Evolutionary conservation across 768 basidiomycete genomes (phyloP).

Genomic region (Suillus ampliporus): DNA sequence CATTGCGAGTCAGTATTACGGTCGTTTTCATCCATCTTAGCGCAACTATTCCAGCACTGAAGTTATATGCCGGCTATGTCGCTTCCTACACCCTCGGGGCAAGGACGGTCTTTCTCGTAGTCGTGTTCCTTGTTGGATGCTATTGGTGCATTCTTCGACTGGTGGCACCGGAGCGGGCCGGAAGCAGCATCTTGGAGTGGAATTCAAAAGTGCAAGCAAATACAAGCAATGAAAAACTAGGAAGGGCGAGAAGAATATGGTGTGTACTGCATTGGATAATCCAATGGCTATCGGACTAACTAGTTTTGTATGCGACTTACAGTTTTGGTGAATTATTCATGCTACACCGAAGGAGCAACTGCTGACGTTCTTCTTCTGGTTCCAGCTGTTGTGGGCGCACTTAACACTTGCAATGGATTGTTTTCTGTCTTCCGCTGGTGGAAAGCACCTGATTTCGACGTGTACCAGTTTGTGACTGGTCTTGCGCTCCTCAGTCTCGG

Average conservation of each 20-base stretch:
- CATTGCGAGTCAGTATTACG: background rate
- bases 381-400: background rate
- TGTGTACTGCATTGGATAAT: background rate
- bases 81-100: background rate
- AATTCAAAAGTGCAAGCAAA: background rate
- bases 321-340: background rate
- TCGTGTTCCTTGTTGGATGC: background rate
- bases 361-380: background rate
- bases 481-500: rapidly evolving
- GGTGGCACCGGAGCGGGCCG: background rate
- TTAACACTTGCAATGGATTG: background rate
- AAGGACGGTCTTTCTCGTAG: background rate
- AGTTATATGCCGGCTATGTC: background rate
- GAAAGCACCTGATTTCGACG: too few species aligned
- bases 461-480: too few species aligned
- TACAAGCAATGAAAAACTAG: background rate
- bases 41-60: background rate
- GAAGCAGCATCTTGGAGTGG: background rate
- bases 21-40: background rate
- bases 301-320: background rate
- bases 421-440: background rate
- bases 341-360: background rate
- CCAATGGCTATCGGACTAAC: background rate
- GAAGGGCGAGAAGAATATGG: background rate
- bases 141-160: background rate